Conservation (phyloP, 352 stramenopile genomes). For the Phytopythium delawarense region DNA sequence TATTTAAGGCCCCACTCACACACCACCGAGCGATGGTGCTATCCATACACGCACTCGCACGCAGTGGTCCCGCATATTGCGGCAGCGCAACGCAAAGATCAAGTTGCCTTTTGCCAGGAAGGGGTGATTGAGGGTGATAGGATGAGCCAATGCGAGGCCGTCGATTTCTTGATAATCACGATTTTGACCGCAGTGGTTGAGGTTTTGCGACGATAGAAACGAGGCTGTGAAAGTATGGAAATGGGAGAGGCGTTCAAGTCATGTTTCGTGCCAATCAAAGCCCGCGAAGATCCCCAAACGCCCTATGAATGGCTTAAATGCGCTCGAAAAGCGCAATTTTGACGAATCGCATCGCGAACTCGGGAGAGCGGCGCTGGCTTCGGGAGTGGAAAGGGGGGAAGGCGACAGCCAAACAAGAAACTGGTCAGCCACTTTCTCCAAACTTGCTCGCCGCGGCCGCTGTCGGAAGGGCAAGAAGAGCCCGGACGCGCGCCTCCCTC, state of each 20-base stretch:
- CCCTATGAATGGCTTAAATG: background rate
- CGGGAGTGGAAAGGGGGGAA: background rate
- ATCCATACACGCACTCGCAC: too few species aligned
- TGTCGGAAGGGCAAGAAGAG: conserved; percentile 2
- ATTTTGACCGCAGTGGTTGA: too few species aligned
- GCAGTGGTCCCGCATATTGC: too few species aligned
- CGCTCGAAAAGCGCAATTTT: background rate
- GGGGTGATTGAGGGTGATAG: too few species aligned
- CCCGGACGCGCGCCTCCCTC: background rate
- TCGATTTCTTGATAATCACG: too few species aligned
- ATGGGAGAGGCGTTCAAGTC: background rate
- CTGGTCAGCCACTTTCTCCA: conserved; percentile 4
- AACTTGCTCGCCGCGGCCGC: background rate
- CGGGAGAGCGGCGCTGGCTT: background rate
- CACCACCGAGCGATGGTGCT: too few species aligned
- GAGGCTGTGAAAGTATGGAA: too few species aligned
- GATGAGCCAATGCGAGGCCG: too few species aligned
- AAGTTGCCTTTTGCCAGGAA: too few species aligned
- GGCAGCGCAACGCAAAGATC: too few species aligned
- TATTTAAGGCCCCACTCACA: background rate
- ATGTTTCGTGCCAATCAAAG: background rate
- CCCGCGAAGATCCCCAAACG: too few species aligned
- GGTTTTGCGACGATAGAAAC: too few species aligned
- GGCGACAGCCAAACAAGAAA: conserved; percentile 4
- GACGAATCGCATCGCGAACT: background rate